Conservation (phyloP, 306 rosid species). For the Benincasa hispida region DNA sequence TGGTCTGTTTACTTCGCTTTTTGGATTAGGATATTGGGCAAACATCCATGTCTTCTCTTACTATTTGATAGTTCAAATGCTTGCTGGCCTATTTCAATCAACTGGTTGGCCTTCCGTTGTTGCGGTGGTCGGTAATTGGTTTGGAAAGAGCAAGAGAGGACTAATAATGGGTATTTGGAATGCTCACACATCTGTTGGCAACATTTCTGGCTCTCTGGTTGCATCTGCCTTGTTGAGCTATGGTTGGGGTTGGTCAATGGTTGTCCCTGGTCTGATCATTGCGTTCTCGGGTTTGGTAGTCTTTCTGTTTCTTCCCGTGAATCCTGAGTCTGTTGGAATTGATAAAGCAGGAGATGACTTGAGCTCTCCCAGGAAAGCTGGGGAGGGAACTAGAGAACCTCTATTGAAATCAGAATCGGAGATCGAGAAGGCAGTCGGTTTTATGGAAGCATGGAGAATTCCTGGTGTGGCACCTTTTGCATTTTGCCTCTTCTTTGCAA, state of each 20-base stretch:
- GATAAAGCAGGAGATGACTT: conserved; percentile 40
- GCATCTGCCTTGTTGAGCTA: conserved; percentile 74
- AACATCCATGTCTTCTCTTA: conserved; percentile 63
- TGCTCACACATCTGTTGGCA: conserved; percentile 95
- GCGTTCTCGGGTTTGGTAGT: conserved; percentile 50
- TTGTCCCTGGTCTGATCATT: conserved; percentile 59
- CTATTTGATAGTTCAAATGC: conserved; percentile 56
- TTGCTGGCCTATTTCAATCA: conserved; percentile 90
- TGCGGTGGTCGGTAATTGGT: conserved; percentile 92
- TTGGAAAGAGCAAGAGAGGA: conserved; percentile 94
- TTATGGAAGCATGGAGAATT: conserved; percentile 91
- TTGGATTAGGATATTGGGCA: conserved; percentile 84
- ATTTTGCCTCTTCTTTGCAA: conserved; percentile 82
- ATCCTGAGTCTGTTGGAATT: conserved; percentile 61
- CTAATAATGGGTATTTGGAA: conserved; percentile 98
- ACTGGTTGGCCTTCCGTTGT: conserved; percentile 99
- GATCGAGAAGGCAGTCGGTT: conserved; percentile 49
- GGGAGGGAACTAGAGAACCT: conserved; percentile 40
- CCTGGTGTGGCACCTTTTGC: conserved; percentile 99
- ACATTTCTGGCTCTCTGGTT: conserved; percentile 76
- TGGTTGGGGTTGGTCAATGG: conserved; percentile 99
- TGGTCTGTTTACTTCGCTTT: conserved; percentile 66
- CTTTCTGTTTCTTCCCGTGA: conserved; percentile 53
- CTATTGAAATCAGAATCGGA: conserved; percentile 30
- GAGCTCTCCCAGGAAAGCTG: conserved; percentile 38